These are phyloP conservation scores for Candida berthetii DNA, from an alignment of 805 yeast genomes.

Conservation along the genomic window DNA sequence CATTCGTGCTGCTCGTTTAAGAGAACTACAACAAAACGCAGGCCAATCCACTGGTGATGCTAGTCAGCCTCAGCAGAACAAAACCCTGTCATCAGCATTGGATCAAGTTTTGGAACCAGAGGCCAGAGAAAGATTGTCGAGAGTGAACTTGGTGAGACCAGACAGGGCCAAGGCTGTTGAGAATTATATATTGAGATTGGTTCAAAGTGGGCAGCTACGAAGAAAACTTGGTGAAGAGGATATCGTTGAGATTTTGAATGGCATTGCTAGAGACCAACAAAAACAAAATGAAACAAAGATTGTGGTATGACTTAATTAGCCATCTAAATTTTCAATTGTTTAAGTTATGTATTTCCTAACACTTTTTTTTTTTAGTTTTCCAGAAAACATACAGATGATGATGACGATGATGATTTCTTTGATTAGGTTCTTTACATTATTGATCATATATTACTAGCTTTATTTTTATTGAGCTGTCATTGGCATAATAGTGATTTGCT, in stretches of 20 bases:
- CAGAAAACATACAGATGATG: slow-evolving; percentile 16
- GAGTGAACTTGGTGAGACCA: slow-evolving; percentile 85
- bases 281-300: slow-evolving; percentile 59
- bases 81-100: slow-evolving; percentile 22
- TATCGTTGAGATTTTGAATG: slow-evolving; percentile 76
- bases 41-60: slow-evolving; percentile 23
- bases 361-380: slow-evolving; percentile 8
- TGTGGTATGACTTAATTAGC: slow-evolving; percentile 24
- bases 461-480: no score
- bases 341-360: neutral
- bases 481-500: no score
- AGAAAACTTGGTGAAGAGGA: slow-evolving; percentile 77
- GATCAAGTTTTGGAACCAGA: slow-evolving; percentile 72
- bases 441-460: no score
- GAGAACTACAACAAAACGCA: slow-evolving; percentile 64
- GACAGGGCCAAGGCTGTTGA: slow-evolving; percentile 90
- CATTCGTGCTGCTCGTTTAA: slow-evolving; percentile 86
- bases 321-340: no score
- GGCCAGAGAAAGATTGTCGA: slow-evolving; percentile 81
- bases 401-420: slow-evolving; percentile 35
- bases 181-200: slow-evolving; percentile 64
- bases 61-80: slow-evolving; percentile 8
- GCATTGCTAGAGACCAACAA: slow-evolving; percentile 69
- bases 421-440: slow-evolving; percentile 26
- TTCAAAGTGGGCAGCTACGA: slow-evolving; percentile 68